Base-by-base conservation (phyloP, 139 green algal species). In the Haematococcus sp. region DNA sequence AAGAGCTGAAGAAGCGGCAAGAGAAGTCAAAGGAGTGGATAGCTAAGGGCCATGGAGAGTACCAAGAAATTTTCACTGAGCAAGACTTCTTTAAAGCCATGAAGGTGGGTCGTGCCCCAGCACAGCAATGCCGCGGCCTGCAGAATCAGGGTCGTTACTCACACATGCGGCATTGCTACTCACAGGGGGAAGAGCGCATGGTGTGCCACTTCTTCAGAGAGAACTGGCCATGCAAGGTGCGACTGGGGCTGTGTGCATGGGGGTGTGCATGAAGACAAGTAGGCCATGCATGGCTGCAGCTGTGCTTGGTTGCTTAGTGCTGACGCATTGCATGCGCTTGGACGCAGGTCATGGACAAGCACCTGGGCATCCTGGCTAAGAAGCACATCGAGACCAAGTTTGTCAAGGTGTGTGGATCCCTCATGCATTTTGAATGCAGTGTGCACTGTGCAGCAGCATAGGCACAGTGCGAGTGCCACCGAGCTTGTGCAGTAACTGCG, bases 81-180 rank as follows among this genome's bases (percentile, higher is more conserved):
- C 91, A 95, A 61, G 93, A 97, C 16, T 99, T 99, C 76, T 99
- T 99, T 71, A 86, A 87, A 33, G 91, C 92, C 59, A 93, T 97
- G 76, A 99, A 98, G 66, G 66, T 72, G 25, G 11, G 23, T 15
- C 17, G 32, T 31, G 58, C 58, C 20, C 52, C 7, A 15, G 52
- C 52, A 25, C 11, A 60, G 11, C 15, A n/a, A n/a, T 4, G 11
- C 11, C 52, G 20, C 52, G 4, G 9, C 52, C 52, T 30, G 52
- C 52, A 60, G 15, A 25, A 16, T 7, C 52, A 54, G 44, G 13
- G 15, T 15, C 44, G n/a, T 16, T 25, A 4, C 22, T 25, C 9
- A 60, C 52, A 25, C 19, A n/a, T 16, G 11, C 15, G 22, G 9
- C 52, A 60, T n/a, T 7, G 11, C 15, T 5, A 27, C 9, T 13